Base-by-base conservation (phyloP, 345 rosid species). In the Ricinus communis region DNA sequence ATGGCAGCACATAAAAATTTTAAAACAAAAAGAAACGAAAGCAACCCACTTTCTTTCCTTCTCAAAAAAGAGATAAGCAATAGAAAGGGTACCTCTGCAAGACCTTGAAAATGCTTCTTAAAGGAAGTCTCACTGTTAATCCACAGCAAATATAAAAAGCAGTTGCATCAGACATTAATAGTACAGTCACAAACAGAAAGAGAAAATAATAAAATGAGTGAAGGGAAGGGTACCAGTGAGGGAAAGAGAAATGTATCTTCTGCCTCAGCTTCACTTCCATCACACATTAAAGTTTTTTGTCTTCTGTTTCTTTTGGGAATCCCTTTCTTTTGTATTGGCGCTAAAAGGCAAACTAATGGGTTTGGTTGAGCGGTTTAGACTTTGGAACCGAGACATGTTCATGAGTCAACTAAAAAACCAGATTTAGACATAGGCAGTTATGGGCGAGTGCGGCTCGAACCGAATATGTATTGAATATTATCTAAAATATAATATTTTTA, bases 241-340 rank as follows among this genome's bases (percentile, higher is more conserved):
- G 50, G 50, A 22, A 27, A 38, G 40, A 49, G 57, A 46, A 31
- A 31, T 28, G 59, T 21, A n/a, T 50, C 49, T 69, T 63, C 46
- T 77, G 77, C 67, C 67, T 69, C 8, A 63, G 74, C 71, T 69
- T 78, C 74, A 36, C 25, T 70, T 73, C 74, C 81, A 73, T 77
- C 55, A 65, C 73, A 33, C 67, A 51, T 50, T n/a, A n/a, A 13
- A 19, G 15, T 1, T 16, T 63, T 45, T 63, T 21, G 59, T 40
- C n/a, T 24, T 63, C 38, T 33, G 6, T 33, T 33, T 2, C 4
- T 33, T 33, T 33, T 33, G 38, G 38, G 38, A 43, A 4, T 38
- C 43, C 8, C 47, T 43, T 43, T 12, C 47, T 43, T 12, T 4
- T 43, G 1, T 43, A 8, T 43, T 43, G 47, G 47, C 47, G 47